phyloP scores from a whole-genome alignment of 768 basidiomycete genomes.

The Myochromella boudieri region DNA sequence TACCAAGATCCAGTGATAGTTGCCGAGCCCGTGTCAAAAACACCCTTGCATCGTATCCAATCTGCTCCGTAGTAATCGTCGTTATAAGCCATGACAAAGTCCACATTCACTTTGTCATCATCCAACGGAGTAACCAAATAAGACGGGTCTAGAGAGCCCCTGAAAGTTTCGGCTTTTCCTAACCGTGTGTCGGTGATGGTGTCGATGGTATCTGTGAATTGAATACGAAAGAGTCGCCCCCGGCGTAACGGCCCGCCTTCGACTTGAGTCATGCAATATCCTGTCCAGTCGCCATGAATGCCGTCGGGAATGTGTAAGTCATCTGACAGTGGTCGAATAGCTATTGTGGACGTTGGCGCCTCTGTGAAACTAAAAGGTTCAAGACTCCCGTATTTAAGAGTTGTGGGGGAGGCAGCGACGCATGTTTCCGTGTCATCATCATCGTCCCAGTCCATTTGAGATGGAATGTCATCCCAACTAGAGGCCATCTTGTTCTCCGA shows the following conservation, averaged over 20 bases:
- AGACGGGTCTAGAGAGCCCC: background rate
- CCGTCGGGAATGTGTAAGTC: too few relatives aligned
- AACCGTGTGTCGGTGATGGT: background rate
- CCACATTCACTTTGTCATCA: background rate
- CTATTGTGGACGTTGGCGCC: background rate
- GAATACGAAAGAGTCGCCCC: background rate
- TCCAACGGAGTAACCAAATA: background rate
- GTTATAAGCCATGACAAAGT: background rate
- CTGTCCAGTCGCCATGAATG: constrained; percentile 4
- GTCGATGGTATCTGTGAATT: background rate
- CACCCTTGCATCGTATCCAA: constrained; percentile 3
- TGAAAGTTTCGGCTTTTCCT: background rate
- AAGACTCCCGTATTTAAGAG: constrained; percentile 1
- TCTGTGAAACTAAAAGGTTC: background rate
- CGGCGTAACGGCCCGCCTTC: background rate
- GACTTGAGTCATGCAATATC: background rate
- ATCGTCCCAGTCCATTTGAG: background rate
- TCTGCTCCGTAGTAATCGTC: too few relatives aligned
- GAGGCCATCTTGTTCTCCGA: background rate
- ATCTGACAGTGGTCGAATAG: too few relatives aligned
- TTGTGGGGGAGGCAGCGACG: background rate
- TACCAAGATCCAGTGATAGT: constrained; percentile 5
- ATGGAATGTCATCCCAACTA: background rate
- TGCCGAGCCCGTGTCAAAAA: background rate
- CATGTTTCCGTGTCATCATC: background rate